phyloP scores from a whole-genome alignment of 1,284 basidiomycete species.

The Sphagnurus paluster region DNA sequence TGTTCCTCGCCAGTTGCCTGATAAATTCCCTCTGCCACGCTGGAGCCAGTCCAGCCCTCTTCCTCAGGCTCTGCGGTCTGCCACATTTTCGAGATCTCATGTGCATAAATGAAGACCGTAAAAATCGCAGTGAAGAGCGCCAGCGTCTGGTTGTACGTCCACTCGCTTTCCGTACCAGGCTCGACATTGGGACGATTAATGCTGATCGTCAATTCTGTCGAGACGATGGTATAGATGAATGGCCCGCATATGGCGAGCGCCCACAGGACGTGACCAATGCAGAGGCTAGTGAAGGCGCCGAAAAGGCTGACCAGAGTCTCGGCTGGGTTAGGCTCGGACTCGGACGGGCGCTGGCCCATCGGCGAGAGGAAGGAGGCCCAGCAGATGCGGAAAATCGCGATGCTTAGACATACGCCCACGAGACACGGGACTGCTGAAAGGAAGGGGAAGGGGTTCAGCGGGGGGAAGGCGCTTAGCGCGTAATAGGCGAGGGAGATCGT shows the following conservation, averaged over 20 bases:
- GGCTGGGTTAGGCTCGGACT: neutral
- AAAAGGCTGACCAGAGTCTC: neutral
- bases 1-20: too few species aligned
- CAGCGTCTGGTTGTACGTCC: conserved; percentile 9
- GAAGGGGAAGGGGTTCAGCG: neutral
- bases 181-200: neutral
- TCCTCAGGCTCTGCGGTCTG: too few species aligned
- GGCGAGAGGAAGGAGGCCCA: too few species aligned
- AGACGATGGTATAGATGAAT: conserved; percentile 2
- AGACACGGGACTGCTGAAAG: neutral
- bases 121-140: conserved; percentile 1
- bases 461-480: neutral
- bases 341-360: too few species aligned
- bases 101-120: neutral
- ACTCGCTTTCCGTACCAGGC: neutral
- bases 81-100: too few species aligned
- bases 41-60: too few species aligned
- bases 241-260: neutral
- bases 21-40: too few species aligned
- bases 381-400: too few species aligned
- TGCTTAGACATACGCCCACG: too few species aligned
- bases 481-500: too few species aligned
- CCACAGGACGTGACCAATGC: neutral
- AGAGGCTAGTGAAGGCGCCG: neutral
- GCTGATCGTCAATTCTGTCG: conserved; percentile 5